Evolutionary conservation across 2,329 filamentous ascomycete genomes (phyloP).

Genomic region (Epichloe amarillans): DNA sequence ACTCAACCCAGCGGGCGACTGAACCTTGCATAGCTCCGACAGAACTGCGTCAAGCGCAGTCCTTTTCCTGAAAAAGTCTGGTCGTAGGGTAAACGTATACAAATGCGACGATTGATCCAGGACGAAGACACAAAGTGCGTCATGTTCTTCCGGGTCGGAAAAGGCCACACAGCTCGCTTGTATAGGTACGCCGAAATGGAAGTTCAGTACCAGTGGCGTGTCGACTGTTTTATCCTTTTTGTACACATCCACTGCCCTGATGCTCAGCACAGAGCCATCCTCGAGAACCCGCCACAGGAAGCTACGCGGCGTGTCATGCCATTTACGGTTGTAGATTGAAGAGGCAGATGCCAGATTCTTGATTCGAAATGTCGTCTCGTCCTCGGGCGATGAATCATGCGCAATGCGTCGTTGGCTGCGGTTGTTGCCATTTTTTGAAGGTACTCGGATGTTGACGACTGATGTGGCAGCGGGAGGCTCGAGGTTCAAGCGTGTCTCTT

Average conservation of each 20-base stretch:
- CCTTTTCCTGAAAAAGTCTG: constrained; percentile 65
- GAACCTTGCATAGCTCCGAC: constrained; percentile 64
- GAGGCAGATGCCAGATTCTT: constrained; percentile 64
- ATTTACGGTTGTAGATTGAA: constrained; percentile 71
- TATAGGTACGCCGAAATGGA: constrained; percentile 64
- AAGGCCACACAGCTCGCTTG: constrained; percentile 69
- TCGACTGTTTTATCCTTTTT: constrained; percentile 53
- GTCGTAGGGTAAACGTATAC: constrained; percentile 70
- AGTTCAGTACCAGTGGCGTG: constrained; percentile 60
- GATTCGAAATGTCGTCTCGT: constrained; percentile 60
- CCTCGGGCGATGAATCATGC: constrained; percentile 34
- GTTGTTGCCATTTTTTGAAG: constrained; percentile 36
- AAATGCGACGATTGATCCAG: constrained; percentile 68
- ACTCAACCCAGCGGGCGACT: constrained; percentile 56
- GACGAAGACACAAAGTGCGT: constrained; percentile 66
- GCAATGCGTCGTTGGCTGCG: constrained; percentile 26
- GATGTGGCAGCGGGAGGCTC: constrained; percentile 58
- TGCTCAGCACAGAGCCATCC: constrained; percentile 64
- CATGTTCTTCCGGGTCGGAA: constrained; percentile 64
- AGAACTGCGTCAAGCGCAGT: constrained; percentile 58
- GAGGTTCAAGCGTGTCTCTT: constrained; percentile 75
- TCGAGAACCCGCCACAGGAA: constrained; percentile 88
- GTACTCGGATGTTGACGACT: constrained; percentile 57
- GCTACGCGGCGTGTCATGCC: constrained; percentile 63
- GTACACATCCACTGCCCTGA: constrained; percentile 71